phyloP scores from a whole-genome alignment of 768 basidiomycete species.

The Boletus subparvulus region DNA sequence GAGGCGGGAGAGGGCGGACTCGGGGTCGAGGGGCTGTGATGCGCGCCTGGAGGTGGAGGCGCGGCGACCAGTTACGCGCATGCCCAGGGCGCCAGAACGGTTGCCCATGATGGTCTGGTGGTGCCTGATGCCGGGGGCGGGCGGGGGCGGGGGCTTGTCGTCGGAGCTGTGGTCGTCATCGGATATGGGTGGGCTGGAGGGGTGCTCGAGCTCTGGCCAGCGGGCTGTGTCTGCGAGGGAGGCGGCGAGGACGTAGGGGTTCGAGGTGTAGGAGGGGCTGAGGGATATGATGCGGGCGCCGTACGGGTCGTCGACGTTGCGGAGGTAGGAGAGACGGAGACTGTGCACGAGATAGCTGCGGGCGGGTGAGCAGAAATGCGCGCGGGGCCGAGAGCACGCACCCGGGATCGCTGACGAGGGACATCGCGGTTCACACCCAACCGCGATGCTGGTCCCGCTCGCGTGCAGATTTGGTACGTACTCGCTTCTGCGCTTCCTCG shows the following conservation, averaged over 20 bases:
- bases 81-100: constrained; percentile 68
- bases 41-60: constrained; percentile 51
- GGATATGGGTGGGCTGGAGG: constrained; percentile 68
- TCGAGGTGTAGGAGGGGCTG: constrained; percentile 71
- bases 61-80: constrained; percentile 71
- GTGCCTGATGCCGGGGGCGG: constrained; percentile 62
- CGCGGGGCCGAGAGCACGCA: constrained; percentile 24
- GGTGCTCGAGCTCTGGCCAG: constrained; percentile 83
- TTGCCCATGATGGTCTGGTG: constrained; percentile 86
- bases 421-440: constrained; percentile 39
- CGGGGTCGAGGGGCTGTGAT: constrained; percentile 25
- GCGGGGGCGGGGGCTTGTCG: constrained; percentile 11
- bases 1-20: neutral
- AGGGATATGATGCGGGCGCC: constrained; percentile 79
- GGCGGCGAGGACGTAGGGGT: constrained; percentile 80
- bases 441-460: constrained; percentile 37
- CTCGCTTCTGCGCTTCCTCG: constrained; percentile 3
- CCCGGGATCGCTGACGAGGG: constrained; percentile 65
- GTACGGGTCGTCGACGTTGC: constrained; percentile 84
- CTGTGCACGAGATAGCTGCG: constrained; percentile 76
- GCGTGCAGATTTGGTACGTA: constrained; percentile 58
- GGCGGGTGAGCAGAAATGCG: neutral
- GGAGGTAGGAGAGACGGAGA: constrained; percentile 83
- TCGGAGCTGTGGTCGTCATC: constrained; percentile 59
- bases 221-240: constrained; percentile 73